Conservation (phyloP, 441 rosid genomes). For the Sinapis alba region DNA sequence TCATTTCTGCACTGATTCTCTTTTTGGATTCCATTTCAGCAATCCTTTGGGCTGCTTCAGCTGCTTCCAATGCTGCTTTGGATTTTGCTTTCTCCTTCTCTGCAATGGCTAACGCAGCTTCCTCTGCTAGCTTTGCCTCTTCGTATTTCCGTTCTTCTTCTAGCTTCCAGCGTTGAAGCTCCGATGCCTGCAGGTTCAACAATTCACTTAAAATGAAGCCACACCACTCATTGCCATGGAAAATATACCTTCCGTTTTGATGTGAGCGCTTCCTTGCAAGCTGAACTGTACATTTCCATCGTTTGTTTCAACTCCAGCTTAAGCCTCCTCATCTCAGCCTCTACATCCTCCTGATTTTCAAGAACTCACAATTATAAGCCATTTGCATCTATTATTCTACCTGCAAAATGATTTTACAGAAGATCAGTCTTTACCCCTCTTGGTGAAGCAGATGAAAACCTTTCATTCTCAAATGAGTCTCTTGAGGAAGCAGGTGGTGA, state of each 20-base stretch:
- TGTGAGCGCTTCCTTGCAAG: constrained; percentile 95
- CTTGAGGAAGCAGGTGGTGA: constrained; percentile 46
- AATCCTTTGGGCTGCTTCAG: constrained; percentile 84
- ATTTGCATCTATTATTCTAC: constrained; percentile 12
- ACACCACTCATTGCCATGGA: neutral
- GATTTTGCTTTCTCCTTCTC: constrained; percentile 88
- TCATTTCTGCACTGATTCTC: constrained; percentile 71
- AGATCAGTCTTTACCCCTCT: constrained; percentile 45
- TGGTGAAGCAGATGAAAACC: constrained; percentile 47
- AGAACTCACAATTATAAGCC: constrained; percentile 6
- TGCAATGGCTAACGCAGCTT: constrained; percentile 76
- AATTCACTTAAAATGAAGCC: constrained; percentile 13
- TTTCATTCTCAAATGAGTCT: constrained; percentile 52
- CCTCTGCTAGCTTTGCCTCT: constrained; percentile 81
- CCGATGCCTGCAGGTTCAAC: constrained; percentile 60
- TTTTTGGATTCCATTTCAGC: constrained; percentile 82
- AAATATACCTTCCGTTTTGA: constrained; percentile 74
- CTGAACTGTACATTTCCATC: constrained; percentile 92
- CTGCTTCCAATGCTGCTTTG: constrained; percentile 83
- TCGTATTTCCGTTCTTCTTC: constrained; percentile 79
- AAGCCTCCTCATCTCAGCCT: constrained; percentile 96
- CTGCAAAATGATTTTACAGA: neutral
- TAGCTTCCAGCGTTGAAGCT: constrained; percentile 79
- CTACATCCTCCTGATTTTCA: constrained; percentile 70
- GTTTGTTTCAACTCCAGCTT: constrained; percentile 92